Evolutionary conservation across 2,329 filamentous ascomycete species (phyloP), one percentile per base, ranked within the genome.

Genomic region (Colletotrichum sp.): DNA sequence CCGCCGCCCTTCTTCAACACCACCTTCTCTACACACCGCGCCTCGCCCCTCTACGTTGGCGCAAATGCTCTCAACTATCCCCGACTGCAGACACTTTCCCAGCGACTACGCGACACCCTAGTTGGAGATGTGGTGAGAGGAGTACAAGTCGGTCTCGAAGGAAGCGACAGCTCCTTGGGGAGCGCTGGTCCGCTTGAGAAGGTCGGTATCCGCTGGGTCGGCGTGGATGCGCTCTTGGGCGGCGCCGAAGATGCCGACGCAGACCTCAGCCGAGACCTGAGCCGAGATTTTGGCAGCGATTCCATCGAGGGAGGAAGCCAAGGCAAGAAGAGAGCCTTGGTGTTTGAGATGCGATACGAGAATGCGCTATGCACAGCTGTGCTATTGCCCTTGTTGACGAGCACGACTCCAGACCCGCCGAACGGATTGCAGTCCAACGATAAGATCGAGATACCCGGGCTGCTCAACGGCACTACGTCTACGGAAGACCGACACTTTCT

Each of bases 51-150:
- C 1, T 87, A 88, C 79, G 75, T 90, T 26, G 89, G 89, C 28
- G 69, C 82, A 5, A 82, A 87, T 4, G 55, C 79, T 1, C 83
- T 91, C 1, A 84, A 83, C 0, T 63, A 81, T 0, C 57, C 80
- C 0, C 85, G 87, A 5, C 85, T 92, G 4, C 81, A 84, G 16
- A 72, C 81, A 0, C 83, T 92, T 1, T 87, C 89, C 1, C 85
- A 86, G 9, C 85, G 88, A 3, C 82, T 92, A 3, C 88, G 90
- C 52, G 90, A 92, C 64, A 85, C 85, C 2, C 85, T 92, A 0
- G 89, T 91, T 0, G 90, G 90, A 18, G 90, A 92, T 78, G 88
- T 91, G 2, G 89, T 92, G n/a, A 89, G 91, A 71, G 91, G 91
- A 59, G 88, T 92, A 21, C 89, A 92, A 77, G 87, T 92, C 21